phyloP scores from a whole-genome alignment of 2,329 filamentous ascomycete species.

The Aspergillus eucalypticola region DNA sequence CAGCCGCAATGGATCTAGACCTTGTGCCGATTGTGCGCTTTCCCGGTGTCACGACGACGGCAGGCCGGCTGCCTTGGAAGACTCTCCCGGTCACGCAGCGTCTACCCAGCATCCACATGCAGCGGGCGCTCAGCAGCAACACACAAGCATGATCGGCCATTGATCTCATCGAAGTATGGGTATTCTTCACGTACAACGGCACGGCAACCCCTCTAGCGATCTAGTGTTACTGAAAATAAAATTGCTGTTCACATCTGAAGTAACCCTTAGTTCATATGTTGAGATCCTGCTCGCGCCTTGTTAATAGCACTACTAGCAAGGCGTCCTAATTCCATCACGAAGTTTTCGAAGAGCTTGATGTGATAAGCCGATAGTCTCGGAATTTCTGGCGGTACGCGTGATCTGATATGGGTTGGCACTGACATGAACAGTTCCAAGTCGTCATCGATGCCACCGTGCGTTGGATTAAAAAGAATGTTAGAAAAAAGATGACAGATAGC shows the following conservation, averaged over 20 bases:
- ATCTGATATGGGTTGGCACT: neutral
- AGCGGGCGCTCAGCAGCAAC: too few species aligned
- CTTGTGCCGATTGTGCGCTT: too few species aligned
- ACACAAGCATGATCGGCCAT: too few species aligned
- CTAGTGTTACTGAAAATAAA: neutral
- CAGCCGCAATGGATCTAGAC: too few species aligned
- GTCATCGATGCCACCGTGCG: neutral
- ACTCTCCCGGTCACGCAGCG: too few species aligned
- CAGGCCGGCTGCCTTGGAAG: too few species aligned
- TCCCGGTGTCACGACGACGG: too few species aligned
- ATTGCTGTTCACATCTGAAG: neutral
- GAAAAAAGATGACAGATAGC: slow-evolving; percentile 14
- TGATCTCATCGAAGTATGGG: too few species aligned
- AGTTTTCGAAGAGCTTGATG: slow-evolving; percentile 8
- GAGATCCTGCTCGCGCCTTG: neutral
- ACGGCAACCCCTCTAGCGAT: neutral
- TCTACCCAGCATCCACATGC: neutral
- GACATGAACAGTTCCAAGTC: slow-evolving; percentile 8
- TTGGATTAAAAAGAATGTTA: slow-evolving; percentile 13
- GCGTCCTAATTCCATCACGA: slow-evolving; percentile 11
- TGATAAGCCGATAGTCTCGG: slow-evolving; percentile 3
- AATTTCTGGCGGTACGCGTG: slow-evolving; percentile 1
- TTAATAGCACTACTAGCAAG: slow-evolving; percentile 10
- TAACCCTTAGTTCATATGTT: neutral
- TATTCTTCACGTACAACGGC: too few species aligned